Conservation (phyloP, 257 asterid genomes). For the Primulina tabacum region DNA sequence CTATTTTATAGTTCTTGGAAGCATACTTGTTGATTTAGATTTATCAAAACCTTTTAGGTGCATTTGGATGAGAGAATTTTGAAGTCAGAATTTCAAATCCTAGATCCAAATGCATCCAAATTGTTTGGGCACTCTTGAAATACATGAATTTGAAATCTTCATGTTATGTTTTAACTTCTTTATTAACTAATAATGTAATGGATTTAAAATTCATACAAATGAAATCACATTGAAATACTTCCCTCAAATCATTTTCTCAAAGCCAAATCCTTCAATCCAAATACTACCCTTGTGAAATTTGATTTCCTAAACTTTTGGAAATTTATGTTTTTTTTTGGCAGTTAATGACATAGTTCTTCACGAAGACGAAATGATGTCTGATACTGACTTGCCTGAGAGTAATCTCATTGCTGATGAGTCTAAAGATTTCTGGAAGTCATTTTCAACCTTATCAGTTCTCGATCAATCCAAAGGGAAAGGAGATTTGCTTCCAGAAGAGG, state of each 20-base stretch:
- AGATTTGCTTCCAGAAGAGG: conserved; percentile 37
- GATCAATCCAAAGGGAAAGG: conserved; percentile 27
- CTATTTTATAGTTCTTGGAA: not conserved
- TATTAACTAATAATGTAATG: too few species aligned
- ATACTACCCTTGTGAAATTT: not conserved
- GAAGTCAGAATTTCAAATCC: too few species aligned
- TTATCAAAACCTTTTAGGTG: too few species aligned
- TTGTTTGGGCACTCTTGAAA: too few species aligned
- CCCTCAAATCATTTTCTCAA: not conserved
- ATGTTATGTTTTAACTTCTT: too few species aligned
- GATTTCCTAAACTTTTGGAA: conserved; percentile 1
- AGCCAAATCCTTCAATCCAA: not conserved
- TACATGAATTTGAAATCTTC: too few species aligned
- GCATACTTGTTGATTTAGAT: too few species aligned
- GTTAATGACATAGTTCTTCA: conserved; percentile 39
- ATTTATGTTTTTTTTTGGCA: conserved; percentile 28
- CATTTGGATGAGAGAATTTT: too few species aligned
- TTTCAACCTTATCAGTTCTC: conserved; percentile 34
- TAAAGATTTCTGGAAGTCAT: conserved; percentile 53
- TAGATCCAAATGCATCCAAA: too few species aligned
- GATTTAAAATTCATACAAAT: not conserved
- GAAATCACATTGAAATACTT: not conserved
- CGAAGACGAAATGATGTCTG: conserved; percentile 40
- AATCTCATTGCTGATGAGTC: conserved; percentile 33
- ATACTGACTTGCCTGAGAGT: conserved; percentile 31